Evolutionary conservation across 495 filamentous ascomycete genomes (phyloP).

Genomic region (Physcia stellaris): DNA sequence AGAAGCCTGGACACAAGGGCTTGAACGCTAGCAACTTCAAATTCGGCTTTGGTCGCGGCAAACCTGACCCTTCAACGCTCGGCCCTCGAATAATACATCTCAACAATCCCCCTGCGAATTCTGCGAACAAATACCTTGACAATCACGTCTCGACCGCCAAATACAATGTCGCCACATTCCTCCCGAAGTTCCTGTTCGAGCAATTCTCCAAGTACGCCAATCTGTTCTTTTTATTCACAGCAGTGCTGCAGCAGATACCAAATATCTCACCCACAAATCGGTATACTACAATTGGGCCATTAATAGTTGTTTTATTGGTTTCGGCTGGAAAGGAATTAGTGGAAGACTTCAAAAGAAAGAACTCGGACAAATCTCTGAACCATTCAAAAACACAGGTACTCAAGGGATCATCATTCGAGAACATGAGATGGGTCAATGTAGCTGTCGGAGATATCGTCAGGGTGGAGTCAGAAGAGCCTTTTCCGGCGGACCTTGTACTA

Average conservation of each 20-base stretch:
- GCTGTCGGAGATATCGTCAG: constrained; percentile 87
- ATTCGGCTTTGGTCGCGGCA: constrained; percentile 82
- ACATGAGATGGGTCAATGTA: constrained; percentile 87
- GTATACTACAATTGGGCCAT: constrained; percentile 91
- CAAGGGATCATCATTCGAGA: constrained; percentile 70
- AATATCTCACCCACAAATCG: constrained; percentile 85
- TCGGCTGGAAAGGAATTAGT: constrained; percentile 91
- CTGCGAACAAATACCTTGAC: constrained; percentile 74
- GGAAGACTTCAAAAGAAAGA: constrained; percentile 84
- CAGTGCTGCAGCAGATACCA: constrained; percentile 88
- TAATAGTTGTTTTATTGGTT: constrained; percentile 77
- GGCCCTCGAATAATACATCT: constrained; percentile 90
- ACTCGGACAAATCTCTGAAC: constrained; percentile 78
- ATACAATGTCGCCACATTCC: constrained; percentile 89
- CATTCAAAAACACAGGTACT: constrained; percentile 75
- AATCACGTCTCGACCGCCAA: constrained; percentile 97
- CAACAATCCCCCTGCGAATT: constrained; percentile 94
- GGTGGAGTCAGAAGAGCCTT: constrained; percentile 90
- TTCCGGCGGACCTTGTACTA: constrained; percentile 87
- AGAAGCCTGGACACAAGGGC: constrained; percentile 37
- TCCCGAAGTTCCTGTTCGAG: constrained; percentile 96
- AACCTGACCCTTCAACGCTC: constrained; percentile 75
- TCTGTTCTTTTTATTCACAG: constrained; percentile 98
- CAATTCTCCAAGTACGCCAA: constrained; percentile 99
- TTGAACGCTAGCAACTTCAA: constrained; percentile 66